Percentiles rank a stretch among this genome's conserved stretches.
Conservation (phyloP, 345 rosid genomes). For the Hibiscus syriacus region DNA sequence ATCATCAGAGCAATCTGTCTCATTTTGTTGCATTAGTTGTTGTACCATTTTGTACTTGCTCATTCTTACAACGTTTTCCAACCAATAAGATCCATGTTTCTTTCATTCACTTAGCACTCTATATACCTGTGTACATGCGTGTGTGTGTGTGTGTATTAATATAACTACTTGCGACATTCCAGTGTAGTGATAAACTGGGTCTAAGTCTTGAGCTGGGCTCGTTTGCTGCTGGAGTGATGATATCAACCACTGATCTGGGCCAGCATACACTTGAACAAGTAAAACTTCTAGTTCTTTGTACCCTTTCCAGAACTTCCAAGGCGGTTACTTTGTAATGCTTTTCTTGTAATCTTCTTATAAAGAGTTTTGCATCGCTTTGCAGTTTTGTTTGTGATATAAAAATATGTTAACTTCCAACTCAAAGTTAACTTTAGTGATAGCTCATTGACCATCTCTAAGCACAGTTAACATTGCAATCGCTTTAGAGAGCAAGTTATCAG, state of each 20-base stretch:
- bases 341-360: conserved; percentile 1
- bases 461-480: neutral
- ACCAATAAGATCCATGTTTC: neutral
- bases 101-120: neutral
- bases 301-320: conserved; percentile 6
- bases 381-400: neutral
- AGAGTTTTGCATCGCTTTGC: neutral
- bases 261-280: conserved; percentile 96
- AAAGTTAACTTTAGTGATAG: neutral
- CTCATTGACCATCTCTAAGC: conserved; percentile 2
- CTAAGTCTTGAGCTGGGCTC: conserved; percentile 97
- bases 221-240: conserved; percentile 99
- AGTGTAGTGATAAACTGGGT: conserved; percentile 99
- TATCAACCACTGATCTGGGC: conserved; percentile 89
- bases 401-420: neutral
- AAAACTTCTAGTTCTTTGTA: conserved; percentile 18
- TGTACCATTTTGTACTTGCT: neutral
- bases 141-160: too few species aligned
- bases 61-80: neutral
- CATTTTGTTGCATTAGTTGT: neutral
- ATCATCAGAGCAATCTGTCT: too few species aligned
- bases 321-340: conserved; percentile 9
- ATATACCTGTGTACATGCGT: neutral
- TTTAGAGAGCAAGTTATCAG: neutral
- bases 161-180: conserved; percentile 27